Evolutionary conservation across 169 alveolate genomes (phyloP), one percentile per base, ranked within the genome.

Genomic region (Eimeria nieschulzi): DNA sequence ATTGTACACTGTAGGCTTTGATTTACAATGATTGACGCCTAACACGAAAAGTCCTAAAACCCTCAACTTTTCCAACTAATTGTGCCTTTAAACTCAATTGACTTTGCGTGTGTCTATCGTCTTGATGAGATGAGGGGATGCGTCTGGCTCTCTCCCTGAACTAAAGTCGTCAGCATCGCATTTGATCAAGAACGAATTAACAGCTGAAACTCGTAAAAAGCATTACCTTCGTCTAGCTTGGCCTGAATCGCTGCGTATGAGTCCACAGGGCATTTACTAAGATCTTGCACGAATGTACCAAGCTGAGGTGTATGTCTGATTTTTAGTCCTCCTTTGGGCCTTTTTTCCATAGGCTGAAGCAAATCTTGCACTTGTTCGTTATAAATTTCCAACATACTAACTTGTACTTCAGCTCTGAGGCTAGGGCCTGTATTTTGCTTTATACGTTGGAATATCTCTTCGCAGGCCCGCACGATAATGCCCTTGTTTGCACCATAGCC

Each of bases 401-500:
- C 95, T 21, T 84, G 46, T 64, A 95, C 96, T 75, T 95, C 91
- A 9, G 68, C 83, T 23, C 64, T 61, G 33, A 71, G 70, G 59
- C 26, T 25, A 8, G 70, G 90, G 71, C 83, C 91, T 21, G 55
- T 46, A 63, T 54, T 87, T 10, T 63, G 71, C 39, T 78, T 66
- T 51, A 80, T 97, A 66, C 98, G 92, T 46, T 94, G 91, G 94
- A 98, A 97, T 72, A 97, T 97, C 92, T 97, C 99, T 75, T 96
- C 97, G 79, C 98, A 97, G 9, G 98, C 97, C 23, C 96, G 96
- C n/a, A 98, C 99, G 21, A 98, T 98, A 39, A 98, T 97, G 70
- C 99, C 99, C 80, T 96, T 97, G 95, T 98, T 98, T 9, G 96
- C 96, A 17, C 99, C 99, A 91, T 98, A 97, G 39, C 99, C 99